Conservation (phyloP, 768 basidiomycete species). For the Candolleomyces aberdarensis region DNA sequence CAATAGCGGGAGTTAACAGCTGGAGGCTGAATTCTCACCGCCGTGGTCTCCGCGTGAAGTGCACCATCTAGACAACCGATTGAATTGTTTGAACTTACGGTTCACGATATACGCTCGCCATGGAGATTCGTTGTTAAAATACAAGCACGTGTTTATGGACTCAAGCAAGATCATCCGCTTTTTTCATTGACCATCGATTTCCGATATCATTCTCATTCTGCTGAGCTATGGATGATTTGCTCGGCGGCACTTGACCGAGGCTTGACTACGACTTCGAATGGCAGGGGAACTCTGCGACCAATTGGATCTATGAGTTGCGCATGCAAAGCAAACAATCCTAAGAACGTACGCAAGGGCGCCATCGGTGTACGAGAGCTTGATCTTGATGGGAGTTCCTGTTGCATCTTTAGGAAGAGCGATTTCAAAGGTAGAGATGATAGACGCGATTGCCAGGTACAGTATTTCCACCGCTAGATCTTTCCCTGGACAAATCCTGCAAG, state of each 20-base stretch:
- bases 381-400: background rate
- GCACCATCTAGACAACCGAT: too few species aligned
- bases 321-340: background rate
- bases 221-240: background rate
- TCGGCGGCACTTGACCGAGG: background rate
- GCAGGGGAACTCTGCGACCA: background rate
- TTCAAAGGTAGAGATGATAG: constrained; percentile 14
- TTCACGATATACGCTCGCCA: too few species aligned
- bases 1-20: too few species aligned
- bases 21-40: too few species aligned
- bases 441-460: background rate
- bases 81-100: too few species aligned
- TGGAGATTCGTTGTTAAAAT: too few species aligned
- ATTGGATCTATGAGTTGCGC: background rate
- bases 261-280: background rate
- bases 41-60: too few species aligned
- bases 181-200: too few species aligned
- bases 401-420: constrained; percentile 11
- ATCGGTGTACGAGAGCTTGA: background rate
- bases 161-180: too few species aligned
- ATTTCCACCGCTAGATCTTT: background rate
- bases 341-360: background rate
- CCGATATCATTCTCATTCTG: too few species aligned
- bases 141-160: too few species aligned
- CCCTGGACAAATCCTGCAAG: constrained; percentile 7